A percentile compares a stretch with the other conserved stretches of the same genome.
Evolutionary conservation across 768 basidiomycete species (phyloP).

Genomic region (Hygrophoropsis aurantiaca): DNA sequence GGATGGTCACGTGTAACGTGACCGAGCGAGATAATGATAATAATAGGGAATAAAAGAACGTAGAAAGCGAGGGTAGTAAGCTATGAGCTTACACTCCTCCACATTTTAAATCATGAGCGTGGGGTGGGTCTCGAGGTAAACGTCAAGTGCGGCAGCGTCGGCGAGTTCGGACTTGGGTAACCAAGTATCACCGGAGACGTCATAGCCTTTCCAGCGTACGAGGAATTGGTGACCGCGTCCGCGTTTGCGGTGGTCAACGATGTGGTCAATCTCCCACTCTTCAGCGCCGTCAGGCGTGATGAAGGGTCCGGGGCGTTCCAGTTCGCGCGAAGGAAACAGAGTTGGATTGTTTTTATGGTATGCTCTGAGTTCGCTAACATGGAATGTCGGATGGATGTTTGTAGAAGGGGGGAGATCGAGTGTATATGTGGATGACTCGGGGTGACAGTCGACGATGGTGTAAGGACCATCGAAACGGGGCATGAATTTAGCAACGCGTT

Average conservation of each 20-base stretch:
- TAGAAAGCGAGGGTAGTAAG: no score
- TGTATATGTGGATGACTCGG: slow-evolving; percentile 11
- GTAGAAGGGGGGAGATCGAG: slow-evolving; percentile 13
- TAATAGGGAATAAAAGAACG: no score
- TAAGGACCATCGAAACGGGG: slow-evolving; percentile 13
- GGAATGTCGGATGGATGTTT: slow-evolving; percentile 30
- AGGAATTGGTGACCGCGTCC: background rate
- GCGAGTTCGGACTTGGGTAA: slow-evolving; percentile 18
- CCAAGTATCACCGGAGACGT: slow-evolving; percentile 29
- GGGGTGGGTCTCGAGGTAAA: background rate
- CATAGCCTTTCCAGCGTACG: slow-evolving; percentile 31
- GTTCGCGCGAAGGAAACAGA: background rate
- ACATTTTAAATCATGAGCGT: no score
- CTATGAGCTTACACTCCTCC: no score
- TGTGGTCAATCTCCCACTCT: background rate
- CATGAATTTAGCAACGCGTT: slow-evolving; percentile 17
- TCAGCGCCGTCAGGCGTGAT: background rate
- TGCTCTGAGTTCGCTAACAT: slow-evolving; percentile 10
- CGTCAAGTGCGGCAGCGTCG: slow-evolving; percentile 23
- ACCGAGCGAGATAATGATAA: no score
- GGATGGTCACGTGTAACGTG: no score
- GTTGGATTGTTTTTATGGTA: background rate
- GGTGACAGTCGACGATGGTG: background rate
- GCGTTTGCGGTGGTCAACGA: no score
- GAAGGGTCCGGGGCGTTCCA: background rate